phyloP scores from a whole-genome alignment of 192 early-diverging fungal species.

The Dissophora ornata region DNA sequence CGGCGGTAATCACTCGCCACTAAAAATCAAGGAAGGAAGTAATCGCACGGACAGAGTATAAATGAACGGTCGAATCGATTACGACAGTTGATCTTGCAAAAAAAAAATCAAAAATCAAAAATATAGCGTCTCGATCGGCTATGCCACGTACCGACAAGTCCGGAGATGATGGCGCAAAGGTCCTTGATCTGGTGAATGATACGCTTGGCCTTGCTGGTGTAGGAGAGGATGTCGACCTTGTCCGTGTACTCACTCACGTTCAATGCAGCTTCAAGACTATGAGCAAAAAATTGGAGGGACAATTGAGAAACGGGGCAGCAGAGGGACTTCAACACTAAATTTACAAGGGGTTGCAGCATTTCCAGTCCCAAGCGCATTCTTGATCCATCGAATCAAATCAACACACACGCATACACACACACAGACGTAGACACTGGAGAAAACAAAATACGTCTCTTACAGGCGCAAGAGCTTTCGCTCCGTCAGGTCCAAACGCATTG shows the following conservation, averaged over 20 bases:
- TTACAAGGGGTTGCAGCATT: conserved; percentile 2
- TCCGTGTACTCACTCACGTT: conserved; percentile 76
- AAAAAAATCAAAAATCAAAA: no score
- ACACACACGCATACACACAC: neutral
- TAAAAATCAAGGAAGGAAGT: conserved; percentile 9
- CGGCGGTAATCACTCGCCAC: conserved; percentile 80
- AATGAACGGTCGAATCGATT: no score
- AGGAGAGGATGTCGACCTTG: conserved; percentile 73
- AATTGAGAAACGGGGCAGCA: neutral
- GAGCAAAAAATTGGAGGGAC: neutral
- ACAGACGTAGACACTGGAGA: no score
- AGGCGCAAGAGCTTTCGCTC: conserved; percentile 95
- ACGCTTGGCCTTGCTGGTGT: conserved; percentile 85
- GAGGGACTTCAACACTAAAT: conserved; percentile 3
- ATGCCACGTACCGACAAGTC: conserved; percentile 74
- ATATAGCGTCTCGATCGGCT: no score
- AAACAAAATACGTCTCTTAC: conserved; percentile 50
- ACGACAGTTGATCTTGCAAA: no score
- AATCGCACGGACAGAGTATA: no score
- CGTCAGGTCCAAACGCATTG: conserved; percentile 86
- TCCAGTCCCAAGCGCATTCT: no score
- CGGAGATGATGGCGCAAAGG: conserved; percentile 93
- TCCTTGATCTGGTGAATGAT: conserved; percentile 96
- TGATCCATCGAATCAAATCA: conserved; percentile 1
- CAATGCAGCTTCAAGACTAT: conserved; percentile 88